Evolutionary conservation across 2,329 filamentous ascomycete genomes (phyloP).

Genomic region (Acrocalymma vagum): DNA sequence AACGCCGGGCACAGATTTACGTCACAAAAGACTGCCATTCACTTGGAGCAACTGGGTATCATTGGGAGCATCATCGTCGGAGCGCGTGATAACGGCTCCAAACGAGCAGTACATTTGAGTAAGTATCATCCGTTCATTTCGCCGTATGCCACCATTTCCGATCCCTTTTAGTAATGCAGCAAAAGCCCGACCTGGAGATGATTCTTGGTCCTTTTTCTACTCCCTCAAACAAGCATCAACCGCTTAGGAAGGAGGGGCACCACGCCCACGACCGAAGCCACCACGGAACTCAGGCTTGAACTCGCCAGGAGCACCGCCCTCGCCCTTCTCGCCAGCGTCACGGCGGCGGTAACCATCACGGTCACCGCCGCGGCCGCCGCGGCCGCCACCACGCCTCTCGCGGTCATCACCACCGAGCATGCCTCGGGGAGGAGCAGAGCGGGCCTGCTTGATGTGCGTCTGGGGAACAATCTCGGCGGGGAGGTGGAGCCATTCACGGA

Average conservation of each 20-base stretch:
- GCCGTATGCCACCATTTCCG: conserved; percentile 42
- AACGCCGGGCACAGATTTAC: too few relatives aligned
- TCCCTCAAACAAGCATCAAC: conserved; percentile 29
- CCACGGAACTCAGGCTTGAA: conserved; percentile 55
- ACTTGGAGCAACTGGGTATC: conserved; percentile 47
- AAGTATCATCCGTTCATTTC: conserved; percentile 50
- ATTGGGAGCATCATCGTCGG: conserved; percentile 42
- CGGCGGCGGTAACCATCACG: conserved; percentile 87
- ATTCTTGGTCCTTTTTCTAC: conserved; percentile 27
- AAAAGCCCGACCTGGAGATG: conserved; percentile 35
- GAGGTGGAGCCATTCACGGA: conserved; percentile 99
- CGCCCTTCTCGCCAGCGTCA: conserved; percentile 66
- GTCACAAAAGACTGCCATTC: too few relatives aligned
- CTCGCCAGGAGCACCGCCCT: conserved; percentile 51
- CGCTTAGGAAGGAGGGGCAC: conserved; percentile 46
- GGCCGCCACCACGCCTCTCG: conserved; percentile 77
- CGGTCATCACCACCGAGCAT: conserved; percentile 88
- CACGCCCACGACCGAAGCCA: conserved; percentile 52
- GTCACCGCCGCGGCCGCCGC: conserved; percentile 71
- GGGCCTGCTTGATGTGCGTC: conserved; percentile 99
- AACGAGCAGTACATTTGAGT: conserved; percentile 44
- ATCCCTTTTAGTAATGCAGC: conserved; percentile 46
- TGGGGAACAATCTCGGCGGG: conserved; percentile 99
- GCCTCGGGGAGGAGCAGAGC: conserved; percentile 95
- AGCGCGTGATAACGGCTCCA: conserved; percentile 30